Conservation (phyloP, 2,329 filamentous ascomycete genomes). For the Neonectria punicea region DNA sequence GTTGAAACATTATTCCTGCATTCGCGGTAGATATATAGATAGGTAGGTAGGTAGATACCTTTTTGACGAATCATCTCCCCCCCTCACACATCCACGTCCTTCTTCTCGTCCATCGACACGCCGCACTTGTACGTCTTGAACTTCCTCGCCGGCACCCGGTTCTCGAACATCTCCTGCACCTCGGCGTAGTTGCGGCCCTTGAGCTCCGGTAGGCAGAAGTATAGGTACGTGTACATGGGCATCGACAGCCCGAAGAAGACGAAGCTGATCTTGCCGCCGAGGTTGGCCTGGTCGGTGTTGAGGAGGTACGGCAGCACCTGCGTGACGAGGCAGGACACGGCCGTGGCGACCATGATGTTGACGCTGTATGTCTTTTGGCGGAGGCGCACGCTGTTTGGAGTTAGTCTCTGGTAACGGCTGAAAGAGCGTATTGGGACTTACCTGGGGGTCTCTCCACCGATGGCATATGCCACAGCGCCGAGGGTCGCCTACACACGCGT, state of each 20-base stretch:
- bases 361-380: conserved; percentile 48
- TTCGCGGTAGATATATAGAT: no score
- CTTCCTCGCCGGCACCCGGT: conserved; percentile 25
- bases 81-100: background rate
- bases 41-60: no score
- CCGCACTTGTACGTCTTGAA: conserved; percentile 31
- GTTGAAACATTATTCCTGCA: background rate
- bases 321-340: conserved; percentile 43
- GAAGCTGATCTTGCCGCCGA: conserved; percentile 48
- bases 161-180: conserved; percentile 34
- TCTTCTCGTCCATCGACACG: conserved; percentile 20
- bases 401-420: background rate
- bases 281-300: conserved; percentile 42
- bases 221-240: conserved; percentile 46
- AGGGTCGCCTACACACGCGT: conserved; percentile 33
- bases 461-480: conserved; percentile 44
- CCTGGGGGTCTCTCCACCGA: conserved; percentile 46
- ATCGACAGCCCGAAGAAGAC: conserved; percentile 45
- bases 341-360: conserved; percentile 47
- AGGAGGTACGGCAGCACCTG: conserved; percentile 47
- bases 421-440: background rate
- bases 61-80: no score
- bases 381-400: conserved; percentile 34
- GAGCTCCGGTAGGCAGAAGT: conserved; percentile 51
- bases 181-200: conserved; percentile 38